Percentiles rank a stretch among this genome's conserved stretches.
phyloP scores from a whole-genome alignment of 257 asterid species.

The Lycium ferocissimum region DNA sequence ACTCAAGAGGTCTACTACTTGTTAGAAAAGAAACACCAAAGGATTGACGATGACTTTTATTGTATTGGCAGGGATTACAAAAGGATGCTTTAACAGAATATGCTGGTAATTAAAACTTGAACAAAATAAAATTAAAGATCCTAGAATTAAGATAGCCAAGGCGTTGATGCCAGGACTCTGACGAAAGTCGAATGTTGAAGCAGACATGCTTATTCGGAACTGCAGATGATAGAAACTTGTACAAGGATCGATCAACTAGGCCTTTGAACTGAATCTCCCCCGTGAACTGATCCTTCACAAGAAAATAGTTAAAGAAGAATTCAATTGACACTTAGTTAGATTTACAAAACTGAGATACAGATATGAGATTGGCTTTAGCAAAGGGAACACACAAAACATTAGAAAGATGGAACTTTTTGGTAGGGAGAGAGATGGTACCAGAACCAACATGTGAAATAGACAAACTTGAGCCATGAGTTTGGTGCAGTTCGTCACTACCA shows the following conservation, averaged over 20 bases:
- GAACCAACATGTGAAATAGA: background rate
- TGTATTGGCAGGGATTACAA: background rate
- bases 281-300: slow-evolving; percentile 34
- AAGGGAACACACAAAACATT: too few species aligned
- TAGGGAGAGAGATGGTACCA: too few species aligned
- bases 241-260: background rate
- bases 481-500: too few species aligned
- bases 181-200: background rate
- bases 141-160: background rate
- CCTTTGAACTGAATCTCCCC: background rate
- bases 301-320: background rate
- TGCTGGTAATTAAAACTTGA: background rate
- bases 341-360: background rate
- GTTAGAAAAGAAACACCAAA: too few species aligned
- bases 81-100: background rate
- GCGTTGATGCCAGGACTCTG: background rate
- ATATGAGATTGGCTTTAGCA: too few species aligned
- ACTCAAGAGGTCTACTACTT: background rate
- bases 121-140: background rate
- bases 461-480: too few species aligned
- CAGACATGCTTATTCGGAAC: background rate
- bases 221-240: background rate
- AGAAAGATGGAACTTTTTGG: too few species aligned
- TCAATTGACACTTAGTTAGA: slow-evolving; percentile 21
- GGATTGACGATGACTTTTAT: slow-evolving; percentile 8